Conservation (phyloP, 805 yeast species). For the Barnettozyma californica region DNA sequence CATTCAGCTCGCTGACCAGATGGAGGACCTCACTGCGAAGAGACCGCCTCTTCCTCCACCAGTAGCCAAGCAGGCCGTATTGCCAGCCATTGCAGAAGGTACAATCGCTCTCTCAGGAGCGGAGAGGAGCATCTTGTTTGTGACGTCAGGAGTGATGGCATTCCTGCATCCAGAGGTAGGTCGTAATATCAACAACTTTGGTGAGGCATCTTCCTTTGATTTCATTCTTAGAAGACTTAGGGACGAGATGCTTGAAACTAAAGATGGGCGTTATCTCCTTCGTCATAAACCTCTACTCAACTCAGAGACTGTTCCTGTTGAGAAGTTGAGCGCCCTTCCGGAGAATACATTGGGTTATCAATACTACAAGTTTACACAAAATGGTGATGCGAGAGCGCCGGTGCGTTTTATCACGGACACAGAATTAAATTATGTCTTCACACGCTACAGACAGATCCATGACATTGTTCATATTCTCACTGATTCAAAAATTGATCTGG, state of each 20-base stretch:
- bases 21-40: constrained; percentile 42
- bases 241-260: constrained; percentile 68
- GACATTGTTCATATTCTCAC: constrained; percentile 94
- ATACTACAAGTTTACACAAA: constrained; percentile 83
- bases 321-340: constrained; percentile 54
- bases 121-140: constrained; percentile 61
- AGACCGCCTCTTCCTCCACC: constrained; percentile 2
- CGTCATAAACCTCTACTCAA: constrained; percentile 82
- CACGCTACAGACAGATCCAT: constrained; percentile 92
- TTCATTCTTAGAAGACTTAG: constrained; percentile 58
- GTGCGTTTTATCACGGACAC: constrained; percentile 86
- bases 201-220: constrained; percentile 84
- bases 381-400: constrained; percentile 89
- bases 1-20: constrained; percentile 51
- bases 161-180: constrained; percentile 71
- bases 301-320: constrained; percentile 60
- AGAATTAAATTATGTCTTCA: constrained; percentile 87
- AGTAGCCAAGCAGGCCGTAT: not conserved
- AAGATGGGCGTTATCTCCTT: constrained; percentile 71
- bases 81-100: constrained; percentile 47
- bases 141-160: constrained; percentile 75
- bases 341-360: constrained; percentile 68
- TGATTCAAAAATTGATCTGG: constrained; percentile 84
- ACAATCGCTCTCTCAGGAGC: constrained; percentile 67
- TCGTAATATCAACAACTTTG: constrained; percentile 72